phyloP scores from a whole-genome alignment of 2,329 filamentous ascomycete genomes.

The Gaeumannomyces sp. region DNA sequence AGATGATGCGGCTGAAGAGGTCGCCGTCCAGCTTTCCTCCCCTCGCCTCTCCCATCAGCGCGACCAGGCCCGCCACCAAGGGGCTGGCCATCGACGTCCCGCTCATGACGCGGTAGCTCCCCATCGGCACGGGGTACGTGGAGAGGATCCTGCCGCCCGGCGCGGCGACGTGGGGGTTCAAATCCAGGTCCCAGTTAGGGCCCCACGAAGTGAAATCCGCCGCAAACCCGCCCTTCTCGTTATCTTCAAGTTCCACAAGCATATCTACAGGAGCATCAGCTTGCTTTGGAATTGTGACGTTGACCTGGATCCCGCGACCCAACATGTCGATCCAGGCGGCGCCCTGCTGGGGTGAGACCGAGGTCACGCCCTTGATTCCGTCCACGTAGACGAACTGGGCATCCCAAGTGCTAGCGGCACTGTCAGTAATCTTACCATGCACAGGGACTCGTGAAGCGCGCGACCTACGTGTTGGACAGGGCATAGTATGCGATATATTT shows the following conservation, averaged over 20 bases:
- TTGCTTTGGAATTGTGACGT: conserved; percentile 22
- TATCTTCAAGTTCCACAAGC: conserved; percentile 2
- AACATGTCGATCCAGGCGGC: conserved; percentile 32
- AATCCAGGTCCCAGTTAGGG: neutral
- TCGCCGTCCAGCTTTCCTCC: conserved; percentile 8
- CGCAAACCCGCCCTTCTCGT: neutral
- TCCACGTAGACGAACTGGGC: neutral
- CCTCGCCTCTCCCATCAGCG: conserved; percentile 2
- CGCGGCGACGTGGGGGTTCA: conserved; percentile 14
- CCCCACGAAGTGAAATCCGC: conserved; percentile 3
- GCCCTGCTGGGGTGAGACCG: conserved; percentile 1
- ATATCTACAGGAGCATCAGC: conserved; percentile 24
- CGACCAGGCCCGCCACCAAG: conserved; percentile 1
- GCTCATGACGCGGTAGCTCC: conserved; percentile 3
- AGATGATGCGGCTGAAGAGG: neutral
- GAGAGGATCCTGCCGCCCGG: conserved; percentile 4
- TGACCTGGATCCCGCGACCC: conserved; percentile 25
- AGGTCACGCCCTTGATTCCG: neutral
- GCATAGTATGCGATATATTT: conserved; percentile 27
- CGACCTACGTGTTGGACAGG: neutral
- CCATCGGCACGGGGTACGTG: conserved; percentile 5
- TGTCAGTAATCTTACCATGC: too few relatives aligned
- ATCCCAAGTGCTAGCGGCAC: neutral
- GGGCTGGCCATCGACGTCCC: conserved; percentile 9
- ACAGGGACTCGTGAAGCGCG: too few relatives aligned